Base-by-base conservation (phyloP, 441 rosid species). In the Dalechampia spathulata region DNA sequence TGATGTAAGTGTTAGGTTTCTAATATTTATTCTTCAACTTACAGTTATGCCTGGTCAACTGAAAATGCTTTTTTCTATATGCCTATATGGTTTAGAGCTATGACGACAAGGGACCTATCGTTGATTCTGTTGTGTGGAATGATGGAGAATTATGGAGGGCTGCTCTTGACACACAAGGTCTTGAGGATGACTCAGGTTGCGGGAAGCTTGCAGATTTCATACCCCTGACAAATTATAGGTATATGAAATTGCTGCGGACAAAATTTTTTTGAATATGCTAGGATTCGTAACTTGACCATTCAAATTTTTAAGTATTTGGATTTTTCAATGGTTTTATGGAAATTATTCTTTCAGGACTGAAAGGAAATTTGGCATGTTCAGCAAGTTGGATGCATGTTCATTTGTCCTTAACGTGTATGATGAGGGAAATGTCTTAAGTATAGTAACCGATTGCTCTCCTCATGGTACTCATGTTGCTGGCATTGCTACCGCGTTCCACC, bases 391-490 rank as follows among this genome's bases (percentile, higher is more conserved):
- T 75, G 95, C 95, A 23, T 94, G 97, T 72, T 66, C 97, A 58
- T 80, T 82, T 72, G 96, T 86, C 59, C 79, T 70, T 55, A 94
- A 90, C 68, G 78, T 94, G 52, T 94, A 84, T 57, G 82, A 78
- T 64, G 91, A 87, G 57, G 96, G 97, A 51, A 90, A 87, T 56
- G 64, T 83, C 63, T 74, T 94, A 61, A 90, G 97, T 57, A 82
- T 94, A 34, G 97, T 94, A 49, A 94, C 96, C 2, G 97, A 94
- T 76, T n/a, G 87, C 73, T 87, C 97, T 59, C 91, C 96, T 57
- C 97, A 93, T 48, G 97, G 91, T 30, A 93, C 99, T 75, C 99
- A 93, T 83, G 99, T 93, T 70, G 86, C 99, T 71, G 95, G 97
- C 69, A 90, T 90, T 72, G 96, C 97, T 53, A 69, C 96, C 68